Percentiles rank a stretch among this genome's conserved stretches.
These are phyloP conservation scores for Boletus huronensis DNA, from an alignment of 768 basidiomycete species.

Conservation along the genomic window DNA sequence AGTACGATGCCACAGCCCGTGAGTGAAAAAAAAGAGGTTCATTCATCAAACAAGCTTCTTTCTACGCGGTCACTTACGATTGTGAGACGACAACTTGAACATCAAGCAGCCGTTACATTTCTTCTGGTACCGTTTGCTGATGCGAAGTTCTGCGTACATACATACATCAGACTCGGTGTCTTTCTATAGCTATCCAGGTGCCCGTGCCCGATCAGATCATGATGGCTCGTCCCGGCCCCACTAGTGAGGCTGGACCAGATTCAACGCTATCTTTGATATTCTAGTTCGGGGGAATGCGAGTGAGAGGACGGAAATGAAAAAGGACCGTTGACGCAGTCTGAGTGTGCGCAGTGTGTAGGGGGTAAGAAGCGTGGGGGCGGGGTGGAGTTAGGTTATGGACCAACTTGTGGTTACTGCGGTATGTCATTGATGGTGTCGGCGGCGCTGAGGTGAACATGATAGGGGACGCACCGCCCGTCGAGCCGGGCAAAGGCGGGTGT, in stretches of 20 bases:
- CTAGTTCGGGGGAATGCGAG: neutral
- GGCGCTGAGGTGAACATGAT: neutral
- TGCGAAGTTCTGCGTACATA: neutral
- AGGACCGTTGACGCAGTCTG: too few species aligned
- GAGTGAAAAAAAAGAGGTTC: too few species aligned
- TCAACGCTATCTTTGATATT: neutral
- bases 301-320: neutral
- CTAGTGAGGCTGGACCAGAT: neutral
- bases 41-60: too few species aligned
- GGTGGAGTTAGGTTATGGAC: neutral
- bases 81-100: neutral
- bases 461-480: neutral
- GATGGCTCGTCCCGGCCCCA: neutral
- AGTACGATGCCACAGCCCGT: too few species aligned
- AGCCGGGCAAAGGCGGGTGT: neutral
- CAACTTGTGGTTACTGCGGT: neutral
- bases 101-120: neutral
- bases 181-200: neutral
- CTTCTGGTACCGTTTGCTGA: neutral
- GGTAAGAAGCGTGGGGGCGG: neutral
- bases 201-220: neutral
- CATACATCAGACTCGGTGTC: neutral
- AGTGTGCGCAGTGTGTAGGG: too few species aligned
- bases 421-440: neutral
- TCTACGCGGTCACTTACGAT: neutral